These are phyloP conservation scores for Chloranthus sessilifolius DNA, from an alignment of 164 flowering plant genomes.

Conservation along the genomic window DNA sequence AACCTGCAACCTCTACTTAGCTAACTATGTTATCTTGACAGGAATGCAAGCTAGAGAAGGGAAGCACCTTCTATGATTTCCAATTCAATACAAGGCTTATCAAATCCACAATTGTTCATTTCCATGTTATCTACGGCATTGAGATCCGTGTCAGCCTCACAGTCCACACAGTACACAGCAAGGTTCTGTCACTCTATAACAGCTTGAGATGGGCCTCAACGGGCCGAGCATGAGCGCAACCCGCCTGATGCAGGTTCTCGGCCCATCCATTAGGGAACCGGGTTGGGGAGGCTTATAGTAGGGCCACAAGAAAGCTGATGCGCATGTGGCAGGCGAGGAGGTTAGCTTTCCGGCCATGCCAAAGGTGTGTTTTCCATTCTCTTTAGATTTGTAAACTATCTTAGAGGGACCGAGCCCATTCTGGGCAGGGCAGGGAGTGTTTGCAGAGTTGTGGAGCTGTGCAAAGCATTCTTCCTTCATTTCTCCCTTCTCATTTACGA, in stretches of 20 bases:
- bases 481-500: constrained; percentile 32
- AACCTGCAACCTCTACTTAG: no score
- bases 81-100: constrained; percentile 92
- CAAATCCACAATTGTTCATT: constrained; percentile 86
- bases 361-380: constrained; percentile 32
- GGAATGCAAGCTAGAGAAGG: constrained; percentile 72
- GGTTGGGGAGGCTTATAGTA: constrained; percentile 28
- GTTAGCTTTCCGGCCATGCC: constrained; percentile 35
- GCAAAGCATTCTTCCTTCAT: constrained; percentile 65
- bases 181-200: no score
- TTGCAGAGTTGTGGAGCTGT: constrained; percentile 55
- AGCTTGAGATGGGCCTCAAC: no score
- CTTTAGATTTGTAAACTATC: constrained; percentile 29
- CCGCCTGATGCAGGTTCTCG: no score
- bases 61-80: constrained; percentile 69
- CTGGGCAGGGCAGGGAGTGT: constrained; percentile 50
- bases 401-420: constrained; percentile 41
- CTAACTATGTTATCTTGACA: constrained; percentile 24
- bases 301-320: constrained; percentile 58
- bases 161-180: no score
- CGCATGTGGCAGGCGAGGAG: constrained; percentile 49
- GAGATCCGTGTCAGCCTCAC: no score
- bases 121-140: no score
- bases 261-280: no score
- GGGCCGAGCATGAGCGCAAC: no score